Evolutionary conservation across 495 filamentous ascomycete genomes (phyloP), one percentile per base, ranked within the genome.

Genomic region (Oidiodendron maius): DNA sequence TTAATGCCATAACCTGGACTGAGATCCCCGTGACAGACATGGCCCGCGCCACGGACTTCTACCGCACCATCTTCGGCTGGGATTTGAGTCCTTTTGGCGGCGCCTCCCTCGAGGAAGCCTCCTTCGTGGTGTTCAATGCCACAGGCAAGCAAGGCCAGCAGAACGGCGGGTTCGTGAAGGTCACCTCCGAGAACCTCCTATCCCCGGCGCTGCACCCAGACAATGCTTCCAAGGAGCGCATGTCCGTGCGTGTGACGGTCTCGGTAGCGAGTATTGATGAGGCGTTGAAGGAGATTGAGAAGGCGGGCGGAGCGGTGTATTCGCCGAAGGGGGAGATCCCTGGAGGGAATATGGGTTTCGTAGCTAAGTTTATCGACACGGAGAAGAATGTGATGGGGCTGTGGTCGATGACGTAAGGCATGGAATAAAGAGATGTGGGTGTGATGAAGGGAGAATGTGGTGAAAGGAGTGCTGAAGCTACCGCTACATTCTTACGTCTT

Each of bases 301-400:
- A 47, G 16, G 25, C 35, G 26, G 60, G 60, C 20, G 60, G 60
- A 3, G 47, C 48, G 24, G 40, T 50, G 13, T 46, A 51, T 23
- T 3, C 37, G 57, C 56, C 40, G 2, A 56, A 62, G 42, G 41
- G 37, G 21, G 43, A 40, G 21, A 51, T 62, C 25, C 39, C 43
- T 10, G 46, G 40, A 37, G 50, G 52, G 24, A n/a, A n/a, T n/a
- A 60, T 55, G 57, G 60, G 60, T 9, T 44, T 35, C 26, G 51
- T 55, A 22, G 51, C 57, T 11, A 50, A 49, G 22, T 50, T 62
- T 49, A 40, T 51, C 22, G 57, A 62, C 36, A 44, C 53, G 11
- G 54, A 62, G 53, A 53, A 46, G 20, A 62, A 60, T 26, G 40
- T 62, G n/a, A 46, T 60, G 47, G 60, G 60, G 11, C 2, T 62